Evolutionary conservation across 192 early-diverging fungal genomes (phyloP).

Genomic region (Piromyces sp.): DNA sequence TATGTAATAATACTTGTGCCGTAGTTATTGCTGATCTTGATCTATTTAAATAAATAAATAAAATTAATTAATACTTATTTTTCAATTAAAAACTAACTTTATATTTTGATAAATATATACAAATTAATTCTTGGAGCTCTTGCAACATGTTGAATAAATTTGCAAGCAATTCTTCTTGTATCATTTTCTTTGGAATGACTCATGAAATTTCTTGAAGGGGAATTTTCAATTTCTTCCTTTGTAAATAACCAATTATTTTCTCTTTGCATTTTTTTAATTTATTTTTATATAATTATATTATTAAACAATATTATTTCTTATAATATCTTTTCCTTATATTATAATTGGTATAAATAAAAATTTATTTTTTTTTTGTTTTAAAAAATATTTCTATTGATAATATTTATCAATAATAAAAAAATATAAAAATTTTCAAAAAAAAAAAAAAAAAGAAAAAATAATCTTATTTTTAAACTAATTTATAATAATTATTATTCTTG

Average conservation of each 20-base stretch:
- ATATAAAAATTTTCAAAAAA: not conserved
- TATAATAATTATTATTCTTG: not conserved
- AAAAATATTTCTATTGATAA: not conserved
- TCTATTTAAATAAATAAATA: not conserved
- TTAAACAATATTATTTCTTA: not conserved
- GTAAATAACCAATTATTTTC: not conserved
- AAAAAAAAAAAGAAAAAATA: not conserved
- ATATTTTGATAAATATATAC: not conserved
- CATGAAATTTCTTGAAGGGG: not conserved
- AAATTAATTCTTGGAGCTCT: not conserved
- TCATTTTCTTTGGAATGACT: not conserved
- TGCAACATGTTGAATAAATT: not conserved
- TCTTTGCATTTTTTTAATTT: not conserved
- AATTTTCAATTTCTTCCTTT: not conserved
- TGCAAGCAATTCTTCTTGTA: not conserved
- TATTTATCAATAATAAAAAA: not conserved
- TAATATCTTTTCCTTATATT: not conserved
- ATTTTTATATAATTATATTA: not conserved
- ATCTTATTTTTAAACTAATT: not conserved
- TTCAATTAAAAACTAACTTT: too few species aligned
- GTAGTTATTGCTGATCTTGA: not conserved
- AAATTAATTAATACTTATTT: too few species aligned
- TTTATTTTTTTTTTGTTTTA: not conserved
- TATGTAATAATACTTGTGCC: not conserved
- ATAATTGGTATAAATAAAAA: not conserved